Base-by-base conservation (phyloP, 2,329 filamentous ascomycete genomes). In the Exophiala mesophila region DNA sequence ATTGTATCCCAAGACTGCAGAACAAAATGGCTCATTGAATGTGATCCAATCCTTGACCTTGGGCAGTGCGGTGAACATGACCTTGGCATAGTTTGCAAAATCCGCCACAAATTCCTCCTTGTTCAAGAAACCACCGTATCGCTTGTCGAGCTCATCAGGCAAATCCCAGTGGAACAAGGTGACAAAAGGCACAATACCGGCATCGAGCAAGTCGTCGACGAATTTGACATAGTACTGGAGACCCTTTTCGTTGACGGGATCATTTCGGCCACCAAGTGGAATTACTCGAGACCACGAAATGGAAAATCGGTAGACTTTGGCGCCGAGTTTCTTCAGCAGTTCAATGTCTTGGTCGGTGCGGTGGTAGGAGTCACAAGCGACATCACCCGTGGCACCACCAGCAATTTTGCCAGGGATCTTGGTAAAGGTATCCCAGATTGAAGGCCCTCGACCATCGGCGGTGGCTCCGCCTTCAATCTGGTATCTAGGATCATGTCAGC, bases 341-440 rank as follows among this genome's bases (percentile, higher is more conserved):
- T 73, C 77, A 59, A 94, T 85, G 59, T 94, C 88, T 59, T 87
- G 79, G 28, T 71, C 72, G 37, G 81, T 86, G 39, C 83, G 80
- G 67, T 90, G 82, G 72, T 94, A 94, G 19, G 85, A 89, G 69
- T 94, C 86, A 67, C 88, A 94, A 26, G 88, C 87, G 31, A 85
- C 76, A 38, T 78, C 81, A 39, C 88, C 88, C 31, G 80, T 83
- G 55, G 74, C 80, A 44, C 79, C 82, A 57, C 86, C 84, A 42
- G 86, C 85, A 57, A 92, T 88, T 67, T 92, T 94, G 57, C 85
- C 85, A 5, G 83, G 80, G 40, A 79, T 82, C 50, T 77, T 77
- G 67, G 84, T 89, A 69, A 94, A 94, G n/a, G 77, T 82, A 66
- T 94, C 88, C 88, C 88, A 94, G 63, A 94, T 92, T 49, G 83